A percentile compares a stretch with the other conserved stretches of the same genome.
Conservation (phyloP, 306 rosid genomes). For the Calophaca sinica region DNA sequence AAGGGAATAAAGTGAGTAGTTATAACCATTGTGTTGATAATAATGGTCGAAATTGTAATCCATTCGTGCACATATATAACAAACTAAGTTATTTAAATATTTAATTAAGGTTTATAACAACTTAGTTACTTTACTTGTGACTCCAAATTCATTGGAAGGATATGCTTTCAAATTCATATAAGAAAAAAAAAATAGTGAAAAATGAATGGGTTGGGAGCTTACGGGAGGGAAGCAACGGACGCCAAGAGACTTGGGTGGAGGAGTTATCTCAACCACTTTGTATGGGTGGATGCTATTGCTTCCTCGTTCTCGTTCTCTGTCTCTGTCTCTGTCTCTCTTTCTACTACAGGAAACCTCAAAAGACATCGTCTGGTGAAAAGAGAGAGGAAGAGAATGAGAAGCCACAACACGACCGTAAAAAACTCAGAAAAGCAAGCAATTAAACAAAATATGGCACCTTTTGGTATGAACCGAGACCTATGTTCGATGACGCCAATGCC, state of each 20-base stretch:
- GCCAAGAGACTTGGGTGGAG: constrained; percentile 94
- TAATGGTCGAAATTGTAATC: too few relatives aligned
- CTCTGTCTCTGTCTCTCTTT: constrained; percentile 66
- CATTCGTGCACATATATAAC: too few relatives aligned
- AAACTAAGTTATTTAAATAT: too few relatives aligned
- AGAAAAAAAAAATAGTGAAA: not conserved
- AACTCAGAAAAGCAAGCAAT: too few relatives aligned
- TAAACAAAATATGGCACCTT: constrained; percentile 35
- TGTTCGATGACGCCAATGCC: constrained; percentile 64
- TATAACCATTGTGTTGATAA: not conserved
- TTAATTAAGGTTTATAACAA: too few relatives aligned
- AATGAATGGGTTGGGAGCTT: constrained; percentile 39
- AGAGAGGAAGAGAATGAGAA: too few relatives aligned
- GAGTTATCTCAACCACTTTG: constrained; percentile 90
- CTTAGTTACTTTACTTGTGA: too few relatives aligned
- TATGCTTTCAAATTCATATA: not conserved
- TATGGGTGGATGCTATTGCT: constrained; percentile 58
- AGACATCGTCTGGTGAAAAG: constrained; percentile 15
- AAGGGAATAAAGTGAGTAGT: not conserved
- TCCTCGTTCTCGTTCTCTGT: too few relatives aligned
- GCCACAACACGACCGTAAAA: too few relatives aligned
- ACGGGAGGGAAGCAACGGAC: constrained; percentile 91
- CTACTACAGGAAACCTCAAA: constrained; percentile 70
- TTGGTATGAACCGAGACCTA: constrained; percentile 41
- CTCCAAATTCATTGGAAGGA: too few relatives aligned